phyloP scores from a whole-genome alignment of 257 asterid genomes.

The Solanum verrucosum region DNA sequence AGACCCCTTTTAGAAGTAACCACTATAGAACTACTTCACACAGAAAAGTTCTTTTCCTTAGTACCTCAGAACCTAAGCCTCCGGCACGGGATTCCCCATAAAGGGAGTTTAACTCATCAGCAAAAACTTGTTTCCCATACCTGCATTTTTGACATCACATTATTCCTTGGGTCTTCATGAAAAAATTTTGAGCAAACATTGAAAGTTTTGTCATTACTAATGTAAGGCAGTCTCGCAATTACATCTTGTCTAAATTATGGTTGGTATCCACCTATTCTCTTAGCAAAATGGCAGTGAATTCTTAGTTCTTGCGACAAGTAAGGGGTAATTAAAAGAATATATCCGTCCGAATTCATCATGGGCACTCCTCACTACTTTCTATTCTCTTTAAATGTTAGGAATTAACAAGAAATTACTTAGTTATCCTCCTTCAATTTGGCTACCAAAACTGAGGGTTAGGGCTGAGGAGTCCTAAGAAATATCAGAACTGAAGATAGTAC shows the following conservation, averaged over 20 bases:
- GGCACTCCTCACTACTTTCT: not conserved
- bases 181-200: not conserved
- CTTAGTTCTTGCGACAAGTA: not conserved
- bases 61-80: constrained; percentile 97
- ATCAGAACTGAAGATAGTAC: not conserved
- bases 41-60: not conserved
- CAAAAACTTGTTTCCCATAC: constrained; percentile 75
- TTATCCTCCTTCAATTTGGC: not conserved
- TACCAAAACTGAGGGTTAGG: not conserved
- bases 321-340: not conserved
- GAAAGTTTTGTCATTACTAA: not conserved
- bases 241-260: not conserved
- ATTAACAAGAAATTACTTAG: not conserved
- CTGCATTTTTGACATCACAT: constrained; percentile 20
- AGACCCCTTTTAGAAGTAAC: not conserved
- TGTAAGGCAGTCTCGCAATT: not conserved
- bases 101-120: constrained; percentile 68
- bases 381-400: not conserved
- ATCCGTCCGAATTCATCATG: not conserved
- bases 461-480: not conserved
- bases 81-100: constrained; percentile 79
- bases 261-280: not conserved
- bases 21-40: not conserved
- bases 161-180: not conserved
- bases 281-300: not conserved